Conservation (phyloP, 2,329 filamentous ascomycete genomes). For the Zymoseptoria brevis region DNA sequence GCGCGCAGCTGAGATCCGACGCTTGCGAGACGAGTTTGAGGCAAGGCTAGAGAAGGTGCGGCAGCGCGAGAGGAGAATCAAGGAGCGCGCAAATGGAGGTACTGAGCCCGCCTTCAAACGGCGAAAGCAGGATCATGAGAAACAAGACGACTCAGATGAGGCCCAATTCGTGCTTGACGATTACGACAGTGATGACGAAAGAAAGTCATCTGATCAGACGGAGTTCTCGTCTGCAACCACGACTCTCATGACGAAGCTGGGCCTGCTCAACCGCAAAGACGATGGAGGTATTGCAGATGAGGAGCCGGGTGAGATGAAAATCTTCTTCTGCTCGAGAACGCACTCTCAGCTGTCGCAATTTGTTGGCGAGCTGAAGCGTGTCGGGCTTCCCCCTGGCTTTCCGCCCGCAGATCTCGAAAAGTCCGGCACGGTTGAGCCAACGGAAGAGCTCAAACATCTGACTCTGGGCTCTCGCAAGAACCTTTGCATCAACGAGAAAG, state of each 20-base stretch:
- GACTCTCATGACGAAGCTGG: slow-evolving; percentile 59
- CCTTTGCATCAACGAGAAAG: slow-evolving; percentile 79
- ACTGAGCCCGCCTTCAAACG: slow-evolving; percentile 44
- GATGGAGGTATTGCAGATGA: slow-evolving; percentile 38
- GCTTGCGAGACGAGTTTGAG: slow-evolving; percentile 65
- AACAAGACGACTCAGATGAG: slow-evolving; percentile 44
- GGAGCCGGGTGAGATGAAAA: slow-evolving; percentile 62
- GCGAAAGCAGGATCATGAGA: slow-evolving; percentile 28
- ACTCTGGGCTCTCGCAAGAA: slow-evolving; percentile 81
- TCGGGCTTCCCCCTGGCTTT: slow-evolving; percentile 67
- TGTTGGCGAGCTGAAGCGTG: slow-evolving; percentile 69
- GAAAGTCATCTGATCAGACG: slow-evolving; percentile 9
- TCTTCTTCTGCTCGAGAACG: slow-evolving; percentile 87
- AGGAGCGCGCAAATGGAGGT: slow-evolving; percentile 37
- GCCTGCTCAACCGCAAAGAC: slow-evolving; percentile 31
- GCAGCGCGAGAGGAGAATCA: slow-evolving; percentile 53
- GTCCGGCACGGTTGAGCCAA: slow-evolving; percentile 22
- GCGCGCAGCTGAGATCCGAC: slow-evolving; percentile 58
- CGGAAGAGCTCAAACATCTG: slow-evolving; percentile 67
- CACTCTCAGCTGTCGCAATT: slow-evolving; percentile 90
- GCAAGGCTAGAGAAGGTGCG: slow-evolving; percentile 58
- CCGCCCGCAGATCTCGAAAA: slow-evolving; percentile 14
- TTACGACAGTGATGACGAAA: slow-evolving; percentile 58
- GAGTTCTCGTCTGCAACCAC: slow-evolving; percentile 62
- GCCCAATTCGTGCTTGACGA: slow-evolving; percentile 69